Conservation (phyloP, 208 protist species). For the Balamuthia mandrillaris region DNA sequence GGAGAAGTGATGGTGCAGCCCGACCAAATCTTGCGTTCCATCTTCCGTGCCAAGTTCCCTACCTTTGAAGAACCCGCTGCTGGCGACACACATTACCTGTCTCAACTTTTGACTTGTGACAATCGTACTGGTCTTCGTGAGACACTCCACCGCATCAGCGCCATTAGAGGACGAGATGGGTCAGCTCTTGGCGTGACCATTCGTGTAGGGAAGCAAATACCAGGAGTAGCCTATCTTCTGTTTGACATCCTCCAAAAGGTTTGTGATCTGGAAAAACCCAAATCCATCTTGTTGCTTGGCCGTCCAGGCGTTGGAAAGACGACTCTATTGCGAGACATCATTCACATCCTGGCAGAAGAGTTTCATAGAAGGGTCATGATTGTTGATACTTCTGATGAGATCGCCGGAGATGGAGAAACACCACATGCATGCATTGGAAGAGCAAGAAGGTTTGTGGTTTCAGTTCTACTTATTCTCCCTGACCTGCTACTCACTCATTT, state of each 20-base stretch:
- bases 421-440: conserved; percentile 81
- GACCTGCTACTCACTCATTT: too few relatives aligned
- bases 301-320: conserved; percentile 88
- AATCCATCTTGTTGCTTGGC: conserved; percentile 83
- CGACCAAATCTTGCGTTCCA: too few relatives aligned
- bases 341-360: conserved; percentile 69
- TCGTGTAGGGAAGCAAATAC: conserved; percentile 78
- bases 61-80: background rate
- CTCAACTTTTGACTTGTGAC: background rate
- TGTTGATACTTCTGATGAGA: conserved; percentile 91
- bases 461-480: too few relatives aligned
- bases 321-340: conserved; percentile 72
- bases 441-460: conserved; percentile 80
- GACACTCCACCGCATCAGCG: background rate
- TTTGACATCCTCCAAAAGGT: conserved; percentile 56
- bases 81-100: background rate
- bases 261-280: background rate
- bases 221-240: conserved; percentile 70
- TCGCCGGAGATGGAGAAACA: conserved; percentile 82
- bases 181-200: conserved; percentile 81
- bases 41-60: too few relatives aligned
- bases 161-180: conserved; percentile 67
- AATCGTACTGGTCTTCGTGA: background rate
- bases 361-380: conserved; percentile 74
- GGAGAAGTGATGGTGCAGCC: too few relatives aligned